phyloP scores from a whole-genome alignment of 2,329 filamentous ascomycete species.

The Chaetomium globosum region DNA sequence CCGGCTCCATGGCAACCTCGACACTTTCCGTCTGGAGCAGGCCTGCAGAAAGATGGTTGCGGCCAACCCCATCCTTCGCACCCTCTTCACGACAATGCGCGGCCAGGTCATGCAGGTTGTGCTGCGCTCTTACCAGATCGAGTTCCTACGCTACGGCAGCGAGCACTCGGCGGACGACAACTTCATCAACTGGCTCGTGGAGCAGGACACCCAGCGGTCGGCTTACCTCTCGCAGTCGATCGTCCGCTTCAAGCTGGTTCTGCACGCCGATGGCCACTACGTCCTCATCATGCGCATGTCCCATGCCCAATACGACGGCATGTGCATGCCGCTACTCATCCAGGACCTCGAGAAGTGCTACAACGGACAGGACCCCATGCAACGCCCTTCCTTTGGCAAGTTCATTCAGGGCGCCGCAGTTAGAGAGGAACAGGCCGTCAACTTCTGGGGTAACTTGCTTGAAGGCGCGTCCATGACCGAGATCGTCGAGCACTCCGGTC shows the following conservation, averaged over 20 bases:
- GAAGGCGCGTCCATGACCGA: constrained; percentile 19
- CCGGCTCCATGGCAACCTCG: constrained; percentile 31
- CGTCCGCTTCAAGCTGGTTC: constrained; percentile 30
- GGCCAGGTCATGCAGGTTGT: constrained; percentile 36
- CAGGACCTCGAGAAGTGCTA: constrained; percentile 20
- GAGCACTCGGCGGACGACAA: constrained; percentile 26
- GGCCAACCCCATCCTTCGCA: constrained; percentile 34
- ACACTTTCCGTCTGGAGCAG: constrained; percentile 31
- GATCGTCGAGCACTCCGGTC: constrained; percentile 10
- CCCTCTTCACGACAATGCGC: constrained; percentile 31
- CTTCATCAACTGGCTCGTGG: constrained; percentile 22
- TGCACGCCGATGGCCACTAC: constrained; percentile 29
- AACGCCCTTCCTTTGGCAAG: constrained; percentile 20
- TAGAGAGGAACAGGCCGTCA: constrained; percentile 12
- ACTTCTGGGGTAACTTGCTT: constrained; percentile 23
- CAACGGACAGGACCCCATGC: constrained; percentile 8
- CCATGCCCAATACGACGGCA: constrained; percentile 27
- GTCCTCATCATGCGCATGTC: constrained; percentile 33
- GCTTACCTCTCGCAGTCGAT: constrained; percentile 27
- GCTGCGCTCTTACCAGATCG: constrained; percentile 25
- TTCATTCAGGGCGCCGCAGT: constrained; percentile 16
- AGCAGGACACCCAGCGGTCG: constrained; percentile 28
- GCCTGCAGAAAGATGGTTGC: constrained; percentile 28
- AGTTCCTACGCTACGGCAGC: constrained; percentile 20
- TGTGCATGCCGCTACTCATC: constrained; percentile 16